These are phyloP conservation scores for Pseudocercospora musae DNA, from an alignment of 2,329 filamentous ascomycete genomes.

Conservation along the genomic window DNA sequence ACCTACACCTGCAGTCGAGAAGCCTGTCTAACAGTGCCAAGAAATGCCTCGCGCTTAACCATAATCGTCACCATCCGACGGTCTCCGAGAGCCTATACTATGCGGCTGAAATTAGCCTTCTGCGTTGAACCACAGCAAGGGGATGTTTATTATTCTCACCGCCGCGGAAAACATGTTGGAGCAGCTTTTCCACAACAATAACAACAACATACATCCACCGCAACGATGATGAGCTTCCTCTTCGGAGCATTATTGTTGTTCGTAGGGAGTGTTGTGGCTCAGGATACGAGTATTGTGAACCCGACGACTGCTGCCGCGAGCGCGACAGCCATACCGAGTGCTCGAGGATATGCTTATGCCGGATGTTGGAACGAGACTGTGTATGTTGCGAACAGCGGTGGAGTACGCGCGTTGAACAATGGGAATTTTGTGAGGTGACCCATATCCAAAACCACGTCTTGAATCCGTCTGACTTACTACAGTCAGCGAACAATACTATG, in stretches of 20 bases:
- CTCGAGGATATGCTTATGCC: constrained; percentile 47
- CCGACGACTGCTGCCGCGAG: constrained; percentile 29
- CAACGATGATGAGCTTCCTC: background rate
- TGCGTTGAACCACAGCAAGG: too few relatives aligned
- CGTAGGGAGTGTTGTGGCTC: constrained; percentile 14
- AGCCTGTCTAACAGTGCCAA: too few relatives aligned
- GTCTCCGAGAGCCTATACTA: too few relatives aligned
- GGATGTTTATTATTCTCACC: too few relatives aligned
- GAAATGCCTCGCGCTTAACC: too few relatives aligned
- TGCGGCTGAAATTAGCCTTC: too few relatives aligned
- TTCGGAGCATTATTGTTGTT: background rate
- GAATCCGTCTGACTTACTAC: background rate
- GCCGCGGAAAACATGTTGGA: background rate
- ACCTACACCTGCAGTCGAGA: too few relatives aligned
- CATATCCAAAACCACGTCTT: too few relatives aligned
- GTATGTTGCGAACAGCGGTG: constrained; percentile 36
- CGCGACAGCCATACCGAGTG: constrained; percentile 23
- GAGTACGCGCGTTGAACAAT: constrained; percentile 46
- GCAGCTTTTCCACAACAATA: too few relatives aligned
- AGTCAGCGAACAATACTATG: constrained; percentile 45
- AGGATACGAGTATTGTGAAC: constrained; percentile 26
- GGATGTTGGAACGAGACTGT: constrained; percentile 61
- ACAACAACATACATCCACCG: background rate
- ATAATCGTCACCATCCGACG: too few relatives aligned
- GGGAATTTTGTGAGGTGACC: constrained; percentile 47